A percentile compares a stretch with the other conserved stretches of the same genome.
phyloP scores from a whole-genome alignment of 202 grass and related monocot genomes.

The Dendrocalamus latiflorus region DNA sequence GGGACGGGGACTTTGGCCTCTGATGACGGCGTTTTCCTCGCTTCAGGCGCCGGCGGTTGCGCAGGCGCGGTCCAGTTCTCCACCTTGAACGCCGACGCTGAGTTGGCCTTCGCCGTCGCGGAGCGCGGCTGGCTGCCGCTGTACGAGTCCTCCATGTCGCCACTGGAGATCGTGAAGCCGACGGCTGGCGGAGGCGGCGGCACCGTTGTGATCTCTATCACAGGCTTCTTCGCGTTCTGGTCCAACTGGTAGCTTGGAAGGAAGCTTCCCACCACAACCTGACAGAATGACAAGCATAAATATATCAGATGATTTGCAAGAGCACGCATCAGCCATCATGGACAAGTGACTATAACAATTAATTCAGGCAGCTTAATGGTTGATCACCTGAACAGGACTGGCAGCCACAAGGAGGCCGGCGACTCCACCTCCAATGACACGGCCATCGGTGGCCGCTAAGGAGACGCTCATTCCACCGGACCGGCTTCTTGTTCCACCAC shows the following conservation, averaged over 20 bases:
- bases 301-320: not conserved
- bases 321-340: too few relatives aligned
- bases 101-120: conserved; percentile 14
- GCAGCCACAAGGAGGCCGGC: conserved; percentile 72
- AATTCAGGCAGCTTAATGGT: not conserved
- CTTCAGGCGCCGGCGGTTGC: conserved; percentile 1
- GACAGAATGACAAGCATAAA: not conserved
- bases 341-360: not conserved
- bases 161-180: conserved; percentile 65
- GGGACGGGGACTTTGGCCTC: conserved; percentile 33
- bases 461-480: conserved; percentile 79
- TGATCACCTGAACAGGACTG: conserved; percentile 61
- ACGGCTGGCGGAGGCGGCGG: too few relatives aligned
- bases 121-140: conserved; percentile 25
- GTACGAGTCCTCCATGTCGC: conserved; percentile 45
- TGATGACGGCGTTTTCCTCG: conserved; percentile 22
- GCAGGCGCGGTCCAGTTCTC: conserved; percentile 57
- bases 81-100: conserved; percentile 45
- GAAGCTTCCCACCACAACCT: too few relatives aligned
- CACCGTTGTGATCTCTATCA: too few relatives aligned
- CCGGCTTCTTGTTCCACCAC: conserved; percentile 51
- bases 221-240: too few relatives aligned
- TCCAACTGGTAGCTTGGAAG: too few relatives aligned
- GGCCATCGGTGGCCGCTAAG: conserved; percentile 55
- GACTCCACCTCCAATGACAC: conserved; percentile 66